Conservation (phyloP, 805 yeast genomes). For the Komagataella phaffii region DNA sequence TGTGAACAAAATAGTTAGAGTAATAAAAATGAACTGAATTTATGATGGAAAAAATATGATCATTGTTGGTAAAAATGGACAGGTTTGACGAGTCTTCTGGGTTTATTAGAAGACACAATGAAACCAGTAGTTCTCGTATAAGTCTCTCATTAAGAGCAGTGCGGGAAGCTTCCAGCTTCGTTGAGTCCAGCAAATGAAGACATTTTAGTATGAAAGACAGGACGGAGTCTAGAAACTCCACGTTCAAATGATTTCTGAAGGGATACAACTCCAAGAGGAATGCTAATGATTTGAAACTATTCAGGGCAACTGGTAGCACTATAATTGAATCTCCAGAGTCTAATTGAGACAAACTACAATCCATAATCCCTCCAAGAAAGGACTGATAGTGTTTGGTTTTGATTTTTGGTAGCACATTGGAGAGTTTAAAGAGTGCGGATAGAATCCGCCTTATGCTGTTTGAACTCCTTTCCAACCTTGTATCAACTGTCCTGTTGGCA, state of each 20-base stretch:
- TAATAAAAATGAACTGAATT: background rate
- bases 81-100: background rate
- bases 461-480: conserved; percentile 12
- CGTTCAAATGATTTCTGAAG: background rate
- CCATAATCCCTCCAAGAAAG: background rate
- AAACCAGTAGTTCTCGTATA: background rate
- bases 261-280: background rate
- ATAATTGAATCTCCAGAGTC: background rate
- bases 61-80: background rate
- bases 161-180: background rate
- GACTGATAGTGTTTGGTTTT: background rate
- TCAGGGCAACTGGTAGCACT: conserved; percentile 4
- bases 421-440: conserved; percentile 6
- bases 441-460: conserved; percentile 5
- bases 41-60: background rate
- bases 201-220: background rate
- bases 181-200: background rate
- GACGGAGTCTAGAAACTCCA: background rate
- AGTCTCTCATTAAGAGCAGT: background rate
- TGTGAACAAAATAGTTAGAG: background rate
- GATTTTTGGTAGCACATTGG: conserved; percentile 1
- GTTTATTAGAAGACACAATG: background rate
- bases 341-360: background rate
- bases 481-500: conserved; percentile 9
- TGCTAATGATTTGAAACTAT: background rate